phyloP scores from a whole-genome alignment of 1,284 basidiomycete genomes.

The Apiotrichum brassicae region DNA sequence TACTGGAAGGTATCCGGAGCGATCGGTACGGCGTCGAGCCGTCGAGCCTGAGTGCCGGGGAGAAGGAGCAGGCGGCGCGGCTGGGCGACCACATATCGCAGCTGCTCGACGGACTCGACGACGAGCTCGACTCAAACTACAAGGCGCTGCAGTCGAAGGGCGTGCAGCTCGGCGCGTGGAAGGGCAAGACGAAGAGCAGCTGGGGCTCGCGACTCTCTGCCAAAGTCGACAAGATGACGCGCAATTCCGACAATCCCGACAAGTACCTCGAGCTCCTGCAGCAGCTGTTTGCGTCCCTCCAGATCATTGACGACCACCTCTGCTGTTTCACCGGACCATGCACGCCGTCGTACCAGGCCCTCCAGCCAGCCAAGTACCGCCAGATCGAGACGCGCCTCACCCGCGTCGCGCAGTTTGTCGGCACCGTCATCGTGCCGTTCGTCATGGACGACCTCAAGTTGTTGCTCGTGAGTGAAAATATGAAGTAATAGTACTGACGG shows the following conservation, averaged over 20 bases:
- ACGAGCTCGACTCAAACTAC: constrained; percentile 71
- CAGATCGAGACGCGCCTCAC: constrained; percentile 69
- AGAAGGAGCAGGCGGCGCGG: constrained; percentile 37
- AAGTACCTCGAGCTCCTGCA: constrained; percentile 74
- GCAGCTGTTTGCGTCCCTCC: constrained; percentile 65
- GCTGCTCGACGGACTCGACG: constrained; percentile 65
- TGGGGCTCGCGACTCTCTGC: constrained; percentile 78
- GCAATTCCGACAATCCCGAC: constrained; percentile 79
- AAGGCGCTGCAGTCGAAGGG: constrained; percentile 90
- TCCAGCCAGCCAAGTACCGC: constrained; percentile 59
- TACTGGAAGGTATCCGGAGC: constrained; percentile 37
- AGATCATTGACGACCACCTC: constrained; percentile 81
- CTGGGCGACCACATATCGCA: constrained; percentile 55
- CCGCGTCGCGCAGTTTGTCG: constrained; percentile 82
- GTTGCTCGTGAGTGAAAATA: constrained; percentile 64
- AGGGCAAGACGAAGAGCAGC: constrained; percentile 59
- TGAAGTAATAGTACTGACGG: too few relatives aligned
- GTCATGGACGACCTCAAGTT: constrained; percentile 63
- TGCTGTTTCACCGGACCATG: constrained; percentile 56
- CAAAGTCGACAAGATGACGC: constrained; percentile 81
- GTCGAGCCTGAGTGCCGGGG: constrained; percentile 5
- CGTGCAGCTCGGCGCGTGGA: constrained; percentile 53
- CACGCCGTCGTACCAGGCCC: constrained; percentile 61
- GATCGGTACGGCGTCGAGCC: constrained; percentile 56
- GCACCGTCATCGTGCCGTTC: constrained; percentile 80